Base-by-base conservation (phyloP, 495 filamentous ascomycete genomes). In the Clavariopsis aquatica region DNA sequence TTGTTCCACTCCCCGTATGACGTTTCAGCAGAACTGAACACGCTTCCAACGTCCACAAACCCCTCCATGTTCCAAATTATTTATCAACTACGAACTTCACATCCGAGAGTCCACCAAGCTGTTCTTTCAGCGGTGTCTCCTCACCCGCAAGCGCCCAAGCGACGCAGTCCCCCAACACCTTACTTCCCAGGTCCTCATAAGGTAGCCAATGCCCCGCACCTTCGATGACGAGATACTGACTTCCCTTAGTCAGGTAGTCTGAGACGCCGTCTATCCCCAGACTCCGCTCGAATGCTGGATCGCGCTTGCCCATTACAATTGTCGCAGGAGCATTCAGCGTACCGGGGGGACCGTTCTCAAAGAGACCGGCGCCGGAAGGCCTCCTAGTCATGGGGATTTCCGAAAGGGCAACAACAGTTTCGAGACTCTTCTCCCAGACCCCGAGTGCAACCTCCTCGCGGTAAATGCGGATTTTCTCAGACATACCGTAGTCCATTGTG, bases 231-330 rank as follows among this genome's bases (percentile, higher is more conserved):
- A 73, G 28, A 1, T 68, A 52, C 63, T 72, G 65, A 45, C 71
- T 73, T 8, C 52, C 60, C 34, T 45, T 60, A 0, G 38, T 24
- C 49, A 75, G 56, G 49, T 73, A 76, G 24, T 71, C 71, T 0
- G 55, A 64, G 4, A 73, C 59, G 3, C 73, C 74, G 15, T 73
- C 68, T 34, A 75, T 43, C 2, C 38, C 49, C 8, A 76, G 15
- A n/a, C 49, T 52, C 26, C 24, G 41, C 13, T 75, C 69, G 23
- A 77, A 68, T 13, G 73, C 76, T 2, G 43, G 31, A 62, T 85
- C 82, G 24, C 77, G 63, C 67, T 77, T 66, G n/a, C 83, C 83
- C 76, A 80, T 82, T 24, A 85, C 59, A n/a, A 85, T 63, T 19
- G 82, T 85, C 7, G 80, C 73, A 26, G 71, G 75, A 24, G 79